These are phyloP conservation scores for Cronartium ribicola DNA, from an alignment of 1,284 basidiomycete genomes.

Conservation along the genomic window DNA sequence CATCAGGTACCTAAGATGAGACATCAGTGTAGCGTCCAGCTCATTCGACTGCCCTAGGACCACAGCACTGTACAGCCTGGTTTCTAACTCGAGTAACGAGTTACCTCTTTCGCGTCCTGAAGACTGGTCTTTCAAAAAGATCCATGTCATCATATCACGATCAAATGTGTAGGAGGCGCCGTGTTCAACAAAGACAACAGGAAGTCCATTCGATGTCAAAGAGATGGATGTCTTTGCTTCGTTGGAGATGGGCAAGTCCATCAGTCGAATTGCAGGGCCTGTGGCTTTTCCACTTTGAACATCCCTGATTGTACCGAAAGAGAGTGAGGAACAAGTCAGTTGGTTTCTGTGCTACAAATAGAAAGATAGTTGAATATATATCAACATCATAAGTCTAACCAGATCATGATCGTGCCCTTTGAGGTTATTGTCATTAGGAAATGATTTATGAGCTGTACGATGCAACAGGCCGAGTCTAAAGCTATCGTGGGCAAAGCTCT, in stretches of 20 bases:
- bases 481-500: constrained; percentile 70
- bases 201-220: constrained; percentile 70
- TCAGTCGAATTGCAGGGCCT: constrained; percentile 64
- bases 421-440: constrained; percentile 69
- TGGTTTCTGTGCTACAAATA: no score
- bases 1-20: constrained; percentile 13
- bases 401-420: constrained; percentile 65
- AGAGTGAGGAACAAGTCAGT: no score
- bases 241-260: constrained; percentile 60
- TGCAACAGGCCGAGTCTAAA: constrained; percentile 66
- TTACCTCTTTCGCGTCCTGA: not conserved
- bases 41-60: not conserved
- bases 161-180: constrained; percentile 75
- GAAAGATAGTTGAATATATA: not conserved
- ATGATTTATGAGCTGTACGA: constrained; percentile 63
- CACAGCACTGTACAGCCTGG: constrained; percentile 8
- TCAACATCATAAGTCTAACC: constrained; percentile 57
- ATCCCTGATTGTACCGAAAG: constrained; percentile 64
- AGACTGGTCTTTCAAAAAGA: not conserved
- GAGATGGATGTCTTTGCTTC: constrained; percentile 60
- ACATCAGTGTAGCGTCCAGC: not conserved
- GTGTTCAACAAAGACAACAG: constrained; percentile 68
- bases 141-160: constrained; percentile 41
- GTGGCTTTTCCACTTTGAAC: constrained; percentile 62
- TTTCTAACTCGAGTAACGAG: not conserved